These are phyloP conservation scores for Pseudogymnoascus sp. DNA, from an alignment of 2,329 filamentous ascomycete species.

Conservation along the genomic window DNA sequence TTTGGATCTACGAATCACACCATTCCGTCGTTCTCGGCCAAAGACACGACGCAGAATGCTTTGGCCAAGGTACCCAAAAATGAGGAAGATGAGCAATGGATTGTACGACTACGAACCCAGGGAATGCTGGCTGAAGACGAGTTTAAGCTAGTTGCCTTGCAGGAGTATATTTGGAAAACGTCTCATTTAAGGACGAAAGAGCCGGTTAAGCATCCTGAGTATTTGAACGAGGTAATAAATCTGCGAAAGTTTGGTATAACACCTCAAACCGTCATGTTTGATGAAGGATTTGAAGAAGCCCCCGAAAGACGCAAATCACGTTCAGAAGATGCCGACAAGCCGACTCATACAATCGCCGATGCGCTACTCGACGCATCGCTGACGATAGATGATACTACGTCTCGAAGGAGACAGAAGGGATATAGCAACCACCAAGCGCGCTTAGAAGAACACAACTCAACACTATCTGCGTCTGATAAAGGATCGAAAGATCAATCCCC, in stretches of 20 bases:
- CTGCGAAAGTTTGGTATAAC: constrained; percentile 69
- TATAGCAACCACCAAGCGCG: constrained; percentile 43
- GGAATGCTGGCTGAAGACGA: constrained; percentile 80
- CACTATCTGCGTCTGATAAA: neutral
- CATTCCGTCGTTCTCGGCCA: constrained; percentile 45
- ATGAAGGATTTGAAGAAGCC: constrained; percentile 56
- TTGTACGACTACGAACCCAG: constrained; percentile 74
- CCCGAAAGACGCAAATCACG: constrained; percentile 31
- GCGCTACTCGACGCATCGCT: constrained; percentile 87
- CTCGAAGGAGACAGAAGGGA: constrained; percentile 43
- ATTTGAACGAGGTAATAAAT: constrained; percentile 64
- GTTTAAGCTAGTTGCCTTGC: constrained; percentile 73
- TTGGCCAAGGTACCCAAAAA: constrained; percentile 63
- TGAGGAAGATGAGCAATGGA: constrained; percentile 90
- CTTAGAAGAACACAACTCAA: constrained; percentile 27
- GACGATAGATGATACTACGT: constrained; percentile 64
- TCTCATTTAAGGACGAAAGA: constrained; percentile 58
- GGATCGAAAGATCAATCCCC: neutral
- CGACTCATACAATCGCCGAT: constrained; percentile 74
- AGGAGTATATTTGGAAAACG: constrained; percentile 86
- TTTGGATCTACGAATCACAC: constrained; percentile 49
- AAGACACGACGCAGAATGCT: constrained; percentile 47
- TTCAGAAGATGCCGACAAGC: constrained; percentile 29
- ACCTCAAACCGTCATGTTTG: constrained; percentile 86
- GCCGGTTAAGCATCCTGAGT: constrained; percentile 24